Evolutionary conservation across 352 stramenopile species (phyloP).

Genomic region (Plasmopara viticola): DNA sequence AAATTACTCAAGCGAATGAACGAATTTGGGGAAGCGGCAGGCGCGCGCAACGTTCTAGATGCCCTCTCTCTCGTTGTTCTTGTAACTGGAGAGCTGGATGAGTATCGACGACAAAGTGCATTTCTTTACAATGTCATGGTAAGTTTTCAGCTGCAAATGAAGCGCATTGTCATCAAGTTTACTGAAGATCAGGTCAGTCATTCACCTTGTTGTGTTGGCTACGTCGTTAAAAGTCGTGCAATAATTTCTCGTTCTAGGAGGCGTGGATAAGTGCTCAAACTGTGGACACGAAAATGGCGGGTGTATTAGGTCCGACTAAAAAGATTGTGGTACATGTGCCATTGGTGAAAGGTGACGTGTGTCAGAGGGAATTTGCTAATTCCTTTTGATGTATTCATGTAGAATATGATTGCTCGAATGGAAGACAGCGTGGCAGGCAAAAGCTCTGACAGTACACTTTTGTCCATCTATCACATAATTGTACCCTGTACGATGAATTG

Average conservation of each 20-base stretch:
- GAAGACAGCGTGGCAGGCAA: no score
- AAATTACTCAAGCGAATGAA: conserved; percentile 63
- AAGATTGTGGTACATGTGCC: conserved; percentile 48
- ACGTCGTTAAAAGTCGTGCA: no score
- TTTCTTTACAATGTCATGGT: conserved; percentile 69
- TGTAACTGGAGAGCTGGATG: conserved; percentile 36
- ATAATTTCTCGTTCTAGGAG: neutral
- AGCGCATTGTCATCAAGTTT: conserved; percentile 73
- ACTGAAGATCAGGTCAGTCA: conserved; percentile 51
- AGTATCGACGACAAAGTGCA: conserved; percentile 40
- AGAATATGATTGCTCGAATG: no score
- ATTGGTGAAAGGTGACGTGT: conserved; percentile 19
- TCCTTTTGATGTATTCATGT: no score
- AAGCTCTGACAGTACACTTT: no score
- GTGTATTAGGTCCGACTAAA: conserved; percentile 53
- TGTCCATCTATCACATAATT: no score
- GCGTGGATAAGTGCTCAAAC: conserved; percentile 60
- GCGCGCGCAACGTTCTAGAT: conserved; percentile 56
- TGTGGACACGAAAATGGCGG: conserved; percentile 64
- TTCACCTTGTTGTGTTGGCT: neutral
- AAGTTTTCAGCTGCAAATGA: conserved; percentile 75
- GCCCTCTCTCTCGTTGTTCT: conserved; percentile 54
- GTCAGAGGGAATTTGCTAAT: no score
- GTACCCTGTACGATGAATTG: no score
- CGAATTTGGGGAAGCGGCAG: conserved; percentile 63